A percentile compares a stretch with the other conserved stretches of the same genome.
Evolutionary conservation across 2,329 filamentous ascomycete genomes (phyloP).

Genomic region (Teratosphaeriaceae sp.): DNA sequence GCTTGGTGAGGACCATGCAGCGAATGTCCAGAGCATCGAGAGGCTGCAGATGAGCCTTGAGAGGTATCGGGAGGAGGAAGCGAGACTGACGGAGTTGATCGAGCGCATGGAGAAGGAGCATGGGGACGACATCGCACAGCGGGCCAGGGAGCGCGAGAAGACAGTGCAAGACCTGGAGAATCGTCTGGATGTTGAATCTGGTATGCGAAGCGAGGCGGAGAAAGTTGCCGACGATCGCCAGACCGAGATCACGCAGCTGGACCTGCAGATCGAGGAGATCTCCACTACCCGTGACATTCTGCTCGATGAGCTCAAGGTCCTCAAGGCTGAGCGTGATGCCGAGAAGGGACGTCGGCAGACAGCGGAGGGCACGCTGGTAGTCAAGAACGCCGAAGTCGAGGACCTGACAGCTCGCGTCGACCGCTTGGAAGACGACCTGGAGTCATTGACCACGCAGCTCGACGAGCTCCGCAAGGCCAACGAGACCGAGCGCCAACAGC

Average conservation of each 20-base stretch:
- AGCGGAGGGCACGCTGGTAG: conserved; percentile 33
- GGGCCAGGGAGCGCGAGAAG: conserved; percentile 34
- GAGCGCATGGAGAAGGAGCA: conserved; percentile 36
- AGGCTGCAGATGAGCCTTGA: conserved; percentile 34
- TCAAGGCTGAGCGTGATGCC: conserved; percentile 29
- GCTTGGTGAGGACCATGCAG: conserved; percentile 22
- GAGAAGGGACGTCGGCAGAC: conserved; percentile 28
- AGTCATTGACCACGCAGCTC: conserved; percentile 28
- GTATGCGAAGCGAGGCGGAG: conserved; percentile 33
- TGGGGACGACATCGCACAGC: conserved; percentile 27
- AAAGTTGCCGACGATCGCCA: conserved; percentile 33
- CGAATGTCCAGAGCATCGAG: conserved; percentile 31
- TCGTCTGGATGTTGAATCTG: conserved; percentile 31
- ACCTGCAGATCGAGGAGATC: conserved; percentile 31
- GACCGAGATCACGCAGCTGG: conserved; percentile 33
- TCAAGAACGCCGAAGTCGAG: conserved; percentile 31
- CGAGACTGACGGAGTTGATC: conserved; percentile 31
- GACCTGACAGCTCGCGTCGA: conserved; percentile 33
- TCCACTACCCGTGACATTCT: conserved; percentile 33
- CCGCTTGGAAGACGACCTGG: conserved; percentile 26
- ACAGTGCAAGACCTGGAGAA: conserved; percentile 31
- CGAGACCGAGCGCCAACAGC: conserved; percentile 37
- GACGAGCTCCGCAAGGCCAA: conserved; percentile 31
- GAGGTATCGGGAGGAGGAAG: conserved; percentile 34
- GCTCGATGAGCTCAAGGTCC: conserved; percentile 25